phyloP scores from a whole-genome alignment of 1,284 basidiomycete species.

The Cutaneotrichosporon sp. region DNA sequence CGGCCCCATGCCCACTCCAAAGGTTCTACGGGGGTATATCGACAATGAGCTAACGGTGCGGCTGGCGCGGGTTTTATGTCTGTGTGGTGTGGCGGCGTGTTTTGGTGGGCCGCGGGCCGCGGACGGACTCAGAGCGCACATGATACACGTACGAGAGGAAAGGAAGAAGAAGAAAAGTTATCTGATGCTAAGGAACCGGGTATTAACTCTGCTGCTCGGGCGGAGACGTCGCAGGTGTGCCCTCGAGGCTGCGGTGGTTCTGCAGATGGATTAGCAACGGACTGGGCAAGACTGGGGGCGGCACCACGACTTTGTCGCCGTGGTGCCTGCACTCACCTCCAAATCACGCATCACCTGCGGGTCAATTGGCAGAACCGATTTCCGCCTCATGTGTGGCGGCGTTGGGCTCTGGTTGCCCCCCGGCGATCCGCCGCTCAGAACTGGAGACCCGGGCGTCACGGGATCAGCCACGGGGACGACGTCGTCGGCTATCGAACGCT shows the following conservation, averaged over 20 bases:
- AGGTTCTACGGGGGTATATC: background rate
- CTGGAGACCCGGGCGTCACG: conserved; percentile 51
- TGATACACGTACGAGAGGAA: conserved; percentile 7
- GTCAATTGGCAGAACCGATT: conserved; percentile 59
- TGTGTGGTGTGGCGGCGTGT: no score
- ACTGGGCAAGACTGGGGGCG: no score
- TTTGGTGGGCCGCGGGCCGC: background rate
- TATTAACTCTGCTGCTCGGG: conserved; percentile 5
- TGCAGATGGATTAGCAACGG: conserved; percentile 5
- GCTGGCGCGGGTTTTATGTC: no score
- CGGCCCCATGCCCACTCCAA: conserved; percentile 3
- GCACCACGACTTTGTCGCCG: no score
- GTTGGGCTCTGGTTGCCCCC: conserved; percentile 3
- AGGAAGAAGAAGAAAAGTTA: conserved; percentile 1
- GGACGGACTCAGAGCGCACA: conserved; percentile 1
- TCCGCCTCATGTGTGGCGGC: conserved; percentile 31
- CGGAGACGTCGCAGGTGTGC: background rate
- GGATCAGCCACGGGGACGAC: conserved; percentile 84
- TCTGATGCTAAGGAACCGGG: background rate
- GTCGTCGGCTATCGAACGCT: conserved; percentile 71
- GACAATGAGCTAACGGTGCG: background rate
- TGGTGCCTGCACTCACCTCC: conserved; percentile 59
- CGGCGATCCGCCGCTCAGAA: background rate
- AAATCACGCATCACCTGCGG: conserved; percentile 80
- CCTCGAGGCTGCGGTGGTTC: conserved; percentile 26